Base-by-base conservation (phyloP, 1,139 yeast genomes). In the Ogataea hybrid region DNA sequence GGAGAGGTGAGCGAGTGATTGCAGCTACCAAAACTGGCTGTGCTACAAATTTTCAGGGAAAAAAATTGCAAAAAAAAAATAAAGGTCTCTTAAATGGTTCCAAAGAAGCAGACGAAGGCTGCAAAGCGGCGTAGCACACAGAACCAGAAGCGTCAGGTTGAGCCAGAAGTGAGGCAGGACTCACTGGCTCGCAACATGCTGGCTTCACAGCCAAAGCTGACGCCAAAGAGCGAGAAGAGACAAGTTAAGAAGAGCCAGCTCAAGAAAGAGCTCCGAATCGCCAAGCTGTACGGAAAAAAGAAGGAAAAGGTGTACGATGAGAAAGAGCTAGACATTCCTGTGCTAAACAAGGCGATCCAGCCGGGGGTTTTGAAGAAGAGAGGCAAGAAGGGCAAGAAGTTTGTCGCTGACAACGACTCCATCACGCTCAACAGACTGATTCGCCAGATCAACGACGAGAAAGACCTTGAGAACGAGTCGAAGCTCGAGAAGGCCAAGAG, bases 371-470 rank as follows among this genome's bases (percentile, higher is more conserved):
- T 84, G 54, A 77, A 77, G 54, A 75, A 73, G 50, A 74, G 74
- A 48, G 97, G 97, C 41, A 92, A 90, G 65, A 92, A 90, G 68
- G 97, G 97, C 40, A 92, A 92, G 70, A 84, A 83, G 57, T 89
- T 90, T 63, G 82, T 89, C 22, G 84, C 68, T 38, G 94, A 86
- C 59, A 71, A 77, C 49, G 92, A 86, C 58, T 64, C 79, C 25
- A 67, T 85, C 56, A 74, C 79, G 37, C 55, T 82, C 60, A 77
- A 72, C 49, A 73, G 95, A 63, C 72, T 92, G 50, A 80, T 89
- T 39, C 81, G 79, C 55, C 78, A 84, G 25, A 89, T 92, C 40
- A 88, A 89, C 54, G 95, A 89, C 58, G 79, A 82, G 48, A 75
- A 82, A 52, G 97, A 90, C 55, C 75, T 79, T 39, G 77, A 79